These are phyloP conservation scores for Blastobotrys aristatus DNA, from an alignment of 1,139 yeast genomes.

Conservation along the genomic window DNA sequence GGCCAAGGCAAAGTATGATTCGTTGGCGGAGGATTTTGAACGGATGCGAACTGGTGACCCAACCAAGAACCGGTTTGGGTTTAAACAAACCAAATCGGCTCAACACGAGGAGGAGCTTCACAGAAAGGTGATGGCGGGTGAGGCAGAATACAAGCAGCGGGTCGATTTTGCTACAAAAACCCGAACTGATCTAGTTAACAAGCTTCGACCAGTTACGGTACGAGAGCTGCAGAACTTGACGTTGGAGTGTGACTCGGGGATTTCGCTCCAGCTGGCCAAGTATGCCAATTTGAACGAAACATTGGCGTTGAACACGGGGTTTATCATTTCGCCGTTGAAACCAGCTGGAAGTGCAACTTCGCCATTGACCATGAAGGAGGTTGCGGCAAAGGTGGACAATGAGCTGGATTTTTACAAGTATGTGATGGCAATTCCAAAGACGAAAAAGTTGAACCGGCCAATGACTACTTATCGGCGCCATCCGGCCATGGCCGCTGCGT, in stretches of 20 bases:
- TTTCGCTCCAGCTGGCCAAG: constrained; percentile 81
- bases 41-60: constrained; percentile 78
- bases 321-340: constrained; percentile 68
- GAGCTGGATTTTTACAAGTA: constrained; percentile 76
- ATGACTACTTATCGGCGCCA: constrained; percentile 70
- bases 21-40: constrained; percentile 82
- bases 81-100: constrained; percentile 73
- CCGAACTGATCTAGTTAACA: constrained; percentile 65
- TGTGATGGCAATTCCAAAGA: constrained; percentile 40
- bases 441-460: constrained; percentile 31
- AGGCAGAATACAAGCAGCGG: constrained; percentile 74
- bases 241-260: constrained; percentile 81
- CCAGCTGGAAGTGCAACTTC: constrained; percentile 34
- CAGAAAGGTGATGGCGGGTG: constrained; percentile 76
- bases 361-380: constrained; percentile 64
- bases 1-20: constrained; percentile 77
- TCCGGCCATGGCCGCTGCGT: constrained; percentile 49
- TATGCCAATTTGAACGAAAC: constrained; percentile 86
- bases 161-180: constrained; percentile 68
- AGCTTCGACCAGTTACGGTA: constrained; percentile 73
- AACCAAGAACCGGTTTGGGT: constrained; percentile 60
- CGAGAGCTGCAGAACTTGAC: constrained; percentile 70
- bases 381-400: constrained; percentile 74
- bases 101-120: constrained; percentile 92
- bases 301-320: constrained; percentile 76